Conservation (phyloP, 768 basidiomycete species). For the Leccinum longicurvipes region DNA sequence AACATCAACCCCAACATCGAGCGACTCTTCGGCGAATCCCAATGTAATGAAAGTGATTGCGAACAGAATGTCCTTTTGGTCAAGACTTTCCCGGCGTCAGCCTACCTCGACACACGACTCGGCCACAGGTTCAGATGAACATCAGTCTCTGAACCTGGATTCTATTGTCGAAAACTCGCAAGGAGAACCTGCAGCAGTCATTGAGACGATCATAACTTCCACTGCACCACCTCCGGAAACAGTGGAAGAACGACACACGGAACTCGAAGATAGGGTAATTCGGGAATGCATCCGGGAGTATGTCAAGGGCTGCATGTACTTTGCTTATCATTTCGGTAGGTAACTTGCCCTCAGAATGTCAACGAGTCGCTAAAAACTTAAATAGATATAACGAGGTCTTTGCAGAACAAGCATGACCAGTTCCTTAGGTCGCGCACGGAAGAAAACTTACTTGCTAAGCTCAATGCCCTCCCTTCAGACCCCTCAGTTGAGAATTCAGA, state of each 20-base stretch:
- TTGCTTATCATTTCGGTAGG: constrained; percentile 80
- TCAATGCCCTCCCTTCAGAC: constrained; percentile 47
- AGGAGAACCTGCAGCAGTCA: constrained; percentile 48
- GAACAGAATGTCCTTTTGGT: constrained; percentile 74
- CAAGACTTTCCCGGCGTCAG: constrained; percentile 50
- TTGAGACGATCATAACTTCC: constrained; percentile 55
- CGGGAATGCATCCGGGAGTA: constrained; percentile 75
- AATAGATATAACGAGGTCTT: constrained; percentile 76
- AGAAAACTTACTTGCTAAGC: constrained; percentile 56
- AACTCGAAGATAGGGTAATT: constrained; percentile 82
- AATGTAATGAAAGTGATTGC: constrained; percentile 64
- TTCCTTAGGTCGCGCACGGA: constrained; percentile 54
- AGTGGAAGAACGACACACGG: constrained; percentile 62
- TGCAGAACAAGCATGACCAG: constrained; percentile 77
- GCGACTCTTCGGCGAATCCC: constrained; percentile 39
- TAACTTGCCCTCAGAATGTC: not conserved
- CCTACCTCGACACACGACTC: constrained; percentile 18
- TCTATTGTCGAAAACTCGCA: constrained; percentile 43
- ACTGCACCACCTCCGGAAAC: constrained; percentile 62
- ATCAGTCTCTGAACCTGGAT: constrained; percentile 31
- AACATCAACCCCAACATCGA: constrained; percentile 54
- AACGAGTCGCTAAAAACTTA: not conserved
- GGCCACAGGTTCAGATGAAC: constrained; percentile 14
- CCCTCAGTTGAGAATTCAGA: constrained; percentile 22
- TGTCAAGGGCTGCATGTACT: constrained; percentile 86